phyloP scores from a whole-genome alignment of 352 stramenopile species.

The Globisporangium acanthophoron region DNA sequence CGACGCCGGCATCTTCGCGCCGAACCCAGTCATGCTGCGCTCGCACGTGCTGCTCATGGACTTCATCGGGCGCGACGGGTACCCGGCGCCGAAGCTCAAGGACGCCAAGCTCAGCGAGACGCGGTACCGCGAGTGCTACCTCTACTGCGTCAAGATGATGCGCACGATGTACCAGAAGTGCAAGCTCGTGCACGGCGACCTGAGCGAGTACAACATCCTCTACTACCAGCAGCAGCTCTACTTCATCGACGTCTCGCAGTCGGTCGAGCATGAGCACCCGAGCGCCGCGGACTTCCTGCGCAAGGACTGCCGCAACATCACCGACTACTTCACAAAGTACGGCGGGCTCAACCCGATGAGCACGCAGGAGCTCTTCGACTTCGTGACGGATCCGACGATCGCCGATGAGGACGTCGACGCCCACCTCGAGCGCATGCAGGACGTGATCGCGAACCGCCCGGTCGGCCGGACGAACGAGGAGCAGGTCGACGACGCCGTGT shows the following conservation, averaged over 20 bases:
- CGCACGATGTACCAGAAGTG: slow-evolving; percentile 95
- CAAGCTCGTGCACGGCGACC: slow-evolving; percentile 97
- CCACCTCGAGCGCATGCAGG: slow-evolving; percentile 88
- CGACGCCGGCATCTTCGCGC: slow-evolving; percentile 89
- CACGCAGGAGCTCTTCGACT: slow-evolving; percentile 95
- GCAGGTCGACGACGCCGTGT: slow-evolving; percentile 92
- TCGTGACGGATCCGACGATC: slow-evolving; percentile 85
- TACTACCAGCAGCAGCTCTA: slow-evolving; percentile 96
- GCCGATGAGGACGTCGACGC: slow-evolving; percentile 75
- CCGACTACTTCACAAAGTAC: slow-evolving; percentile 95
- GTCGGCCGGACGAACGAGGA: slow-evolving; percentile 57
- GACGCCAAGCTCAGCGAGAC: slow-evolving; percentile 91
- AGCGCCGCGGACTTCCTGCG: slow-evolving; percentile 96
- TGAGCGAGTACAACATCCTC: slow-evolving; percentile 99
- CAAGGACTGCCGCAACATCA: slow-evolving; percentile 97
- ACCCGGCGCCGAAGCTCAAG: slow-evolving; percentile 92
- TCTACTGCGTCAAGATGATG: slow-evolving; percentile 95
- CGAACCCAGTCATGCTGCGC: slow-evolving; percentile 92
- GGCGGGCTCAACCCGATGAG: slow-evolving; percentile 90
- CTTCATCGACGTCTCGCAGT: slow-evolving; percentile 99
- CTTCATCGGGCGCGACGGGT: slow-evolving; percentile 96
- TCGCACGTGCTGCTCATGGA: slow-evolving; percentile 99
- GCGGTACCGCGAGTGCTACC: slow-evolving; percentile 92
- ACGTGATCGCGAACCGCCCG: slow-evolving; percentile 72
- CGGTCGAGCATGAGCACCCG: slow-evolving; percentile 98